Evolutionary conservation across 768 basidiomycete genomes (phyloP), one percentile per base, ranked within the genome.

Genomic region (Termitomyces heimii): DNA sequence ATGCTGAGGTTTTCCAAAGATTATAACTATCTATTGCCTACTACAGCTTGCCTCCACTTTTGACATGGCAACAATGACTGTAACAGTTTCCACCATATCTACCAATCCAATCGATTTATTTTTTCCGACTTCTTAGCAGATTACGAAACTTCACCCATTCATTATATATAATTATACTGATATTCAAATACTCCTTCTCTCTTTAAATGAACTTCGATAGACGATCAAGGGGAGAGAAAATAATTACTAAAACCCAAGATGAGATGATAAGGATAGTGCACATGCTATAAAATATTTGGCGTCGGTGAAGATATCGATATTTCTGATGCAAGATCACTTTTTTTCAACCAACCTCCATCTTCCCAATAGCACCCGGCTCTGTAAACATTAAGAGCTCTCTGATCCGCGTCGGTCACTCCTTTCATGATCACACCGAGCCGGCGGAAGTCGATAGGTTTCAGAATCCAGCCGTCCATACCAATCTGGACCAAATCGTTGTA

Each of bases 391-490:
- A 63, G 66, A 29, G 69, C 62, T 26, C 88, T 80, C 62, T 83
- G 80, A 1, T 58, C 59, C 0, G 69, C 66, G 59, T 89, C 82
- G 4, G 73, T 76, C 14, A 89, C 76, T 0, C 88, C 89, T 12
- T 73, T 69, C 22, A 93, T 67, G 32, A 94, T 73, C 3, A 69
- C 65, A 24, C 77, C 69, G 12, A 92, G 75, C 14, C 90, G 76
- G 59, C 82, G 80, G 69, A 89, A 92, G 67, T 91, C 85, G 61
- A 92, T 84, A 0, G 90, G 92, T 69, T 92, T 92, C 60, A 92
- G 72, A 18, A 91, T 81, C 89, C 89, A 94, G 4, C 90, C 91
- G 66, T 91, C 88, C 67, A 91, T 79, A 40, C 89, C 84, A 46
- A 75, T 69, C 13, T 73, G 66, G 8, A 73, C 68, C 52, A 91